Evolutionary conservation across 768 basidiomycete genomes (phyloP), one percentile per base, ranked within the genome.

Genomic region (Leccinum boreale): DNA sequence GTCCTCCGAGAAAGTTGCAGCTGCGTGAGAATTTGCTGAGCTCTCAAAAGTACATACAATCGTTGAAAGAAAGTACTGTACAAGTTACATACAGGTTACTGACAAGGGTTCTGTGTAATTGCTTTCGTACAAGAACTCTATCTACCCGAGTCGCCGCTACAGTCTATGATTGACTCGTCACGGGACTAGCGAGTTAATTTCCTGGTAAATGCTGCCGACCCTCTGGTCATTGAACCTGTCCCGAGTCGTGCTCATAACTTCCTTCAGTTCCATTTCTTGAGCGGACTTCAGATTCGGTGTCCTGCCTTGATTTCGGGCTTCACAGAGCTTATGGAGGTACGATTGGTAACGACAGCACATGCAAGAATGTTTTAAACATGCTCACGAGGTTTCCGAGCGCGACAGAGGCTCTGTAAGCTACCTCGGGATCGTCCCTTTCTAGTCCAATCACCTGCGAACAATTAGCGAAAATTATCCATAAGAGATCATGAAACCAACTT

Each of bases 311-410:
- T 67, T 70, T 63, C 77, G 82, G 26, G 78, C 74, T 4, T 78
- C 77, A 61, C 81, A 77, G 4, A 81, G 73, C 88, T 90, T 58
- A 46, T 48, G 19, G 35, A 33, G 14, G 45, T 28, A 53, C 46
- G n/a, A 55, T 57, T 4, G 28, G 15, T 35, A 50, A 57, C 42
- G 24, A 52, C 44, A 12, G 53, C 7, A 55, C 36, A 44, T 49
- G 23, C 3, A 19, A 46, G 51, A 42, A 29, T 10, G 1, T 21
- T 45, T 45, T 5, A 23, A 58, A 36, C 21, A 47, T 52, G 70
- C 82, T 65, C 61, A 90, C 90, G 31, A 83, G 69, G 69, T 92
- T 91, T 23, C 90, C 90, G 11, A 92, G 76, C 5, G 82, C 90
- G 28, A 90, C 88, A 11, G 86, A 73, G 9, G 83, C 77, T 35